These are phyloP conservation scores for Epichloe brachyelytri DNA, from an alignment of 2,329 filamentous ascomycete genomes.

Conservation along the genomic window DNA sequence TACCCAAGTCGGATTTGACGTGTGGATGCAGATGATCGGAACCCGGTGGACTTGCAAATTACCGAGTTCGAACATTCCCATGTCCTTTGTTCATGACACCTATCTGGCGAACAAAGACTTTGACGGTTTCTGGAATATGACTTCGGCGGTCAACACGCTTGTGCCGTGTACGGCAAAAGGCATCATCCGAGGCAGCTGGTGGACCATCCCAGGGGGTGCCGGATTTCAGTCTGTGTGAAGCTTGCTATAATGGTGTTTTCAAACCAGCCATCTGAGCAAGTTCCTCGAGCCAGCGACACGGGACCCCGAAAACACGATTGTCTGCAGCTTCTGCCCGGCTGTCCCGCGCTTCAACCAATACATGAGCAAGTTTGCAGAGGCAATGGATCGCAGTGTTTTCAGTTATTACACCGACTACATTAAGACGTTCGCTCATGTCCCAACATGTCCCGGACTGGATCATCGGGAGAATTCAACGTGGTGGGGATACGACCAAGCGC, in stretches of 20 bases:
- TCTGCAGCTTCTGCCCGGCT: constrained; percentile 19
- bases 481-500: constrained; percentile 22
- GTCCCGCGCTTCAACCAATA: constrained; percentile 15
- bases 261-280: constrained; percentile 11
- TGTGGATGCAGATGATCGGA: constrained; percentile 11
- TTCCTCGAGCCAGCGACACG: constrained; percentile 17
- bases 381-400: constrained; percentile 20
- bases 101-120: constrained; percentile 15
- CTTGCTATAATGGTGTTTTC: constrained; percentile 20
- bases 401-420: constrained; percentile 16
- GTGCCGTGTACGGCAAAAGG: constrained; percentile 17
- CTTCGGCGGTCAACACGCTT: constrained; percentile 11
- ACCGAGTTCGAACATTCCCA: constrained; percentile 9
- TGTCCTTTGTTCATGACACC: constrained; percentile 14
- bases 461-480: constrained; percentile 15
- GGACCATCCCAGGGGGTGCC: constrained; percentile 16
- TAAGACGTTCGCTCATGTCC: constrained; percentile 15
- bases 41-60: constrained; percentile 15
- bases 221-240: constrained; percentile 19
- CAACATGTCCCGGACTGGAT: constrained; percentile 17
- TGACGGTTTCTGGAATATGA: constrained; percentile 14
- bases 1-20: constrained; percentile 11
- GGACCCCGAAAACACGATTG: constrained; percentile 8
- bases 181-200: constrained; percentile 21
- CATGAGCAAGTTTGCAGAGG: constrained; percentile 15